These are phyloP conservation scores for Blakeslea trispora DNA, from an alignment of 371 early-diverging fungal genomes.

Conservation along the genomic window DNA sequence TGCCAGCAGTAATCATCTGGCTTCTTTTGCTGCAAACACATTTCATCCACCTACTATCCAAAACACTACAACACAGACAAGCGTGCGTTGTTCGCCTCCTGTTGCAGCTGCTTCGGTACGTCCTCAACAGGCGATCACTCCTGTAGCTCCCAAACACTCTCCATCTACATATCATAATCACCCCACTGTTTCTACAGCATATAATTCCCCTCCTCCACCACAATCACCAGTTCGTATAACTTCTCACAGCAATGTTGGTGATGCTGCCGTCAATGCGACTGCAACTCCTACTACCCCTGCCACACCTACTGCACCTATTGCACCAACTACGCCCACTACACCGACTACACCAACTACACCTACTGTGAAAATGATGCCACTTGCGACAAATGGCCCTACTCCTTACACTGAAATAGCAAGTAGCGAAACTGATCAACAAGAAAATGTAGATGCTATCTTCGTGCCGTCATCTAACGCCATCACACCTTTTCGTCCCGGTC, in stretches of 20 bases:
- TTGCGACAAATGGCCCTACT: too few species aligned
- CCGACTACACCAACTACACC: constrained; percentile 2
- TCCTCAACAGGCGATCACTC: not conserved
- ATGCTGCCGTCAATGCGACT: not conserved
- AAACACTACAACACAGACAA: too few species aligned
- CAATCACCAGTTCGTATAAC: not conserved
- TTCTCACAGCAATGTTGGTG: too few species aligned
- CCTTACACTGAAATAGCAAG: not conserved
- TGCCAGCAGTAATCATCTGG: too few species aligned
- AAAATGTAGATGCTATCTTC: not conserved
- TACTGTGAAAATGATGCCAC: not conserved
- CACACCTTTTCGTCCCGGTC: not conserved
- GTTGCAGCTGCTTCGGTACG: not conserved
- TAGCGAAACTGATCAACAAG: not conserved
- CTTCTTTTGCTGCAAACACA: too few species aligned
- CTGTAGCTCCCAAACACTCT: too few species aligned
- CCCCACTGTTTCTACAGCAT: not conserved
- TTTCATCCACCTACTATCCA: too few species aligned
- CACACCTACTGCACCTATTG: not conserved
- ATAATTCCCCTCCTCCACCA: too few species aligned
- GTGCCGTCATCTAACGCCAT: not conserved
- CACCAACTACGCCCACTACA: not conserved
- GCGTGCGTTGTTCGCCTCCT: too few species aligned
- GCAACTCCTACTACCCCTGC: not conserved
- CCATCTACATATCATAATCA: not conserved